Evolutionary conservation across 768 basidiomycete genomes (phyloP), one percentile per base, ranked within the genome.

Genomic region (Mycena venus): DNA sequence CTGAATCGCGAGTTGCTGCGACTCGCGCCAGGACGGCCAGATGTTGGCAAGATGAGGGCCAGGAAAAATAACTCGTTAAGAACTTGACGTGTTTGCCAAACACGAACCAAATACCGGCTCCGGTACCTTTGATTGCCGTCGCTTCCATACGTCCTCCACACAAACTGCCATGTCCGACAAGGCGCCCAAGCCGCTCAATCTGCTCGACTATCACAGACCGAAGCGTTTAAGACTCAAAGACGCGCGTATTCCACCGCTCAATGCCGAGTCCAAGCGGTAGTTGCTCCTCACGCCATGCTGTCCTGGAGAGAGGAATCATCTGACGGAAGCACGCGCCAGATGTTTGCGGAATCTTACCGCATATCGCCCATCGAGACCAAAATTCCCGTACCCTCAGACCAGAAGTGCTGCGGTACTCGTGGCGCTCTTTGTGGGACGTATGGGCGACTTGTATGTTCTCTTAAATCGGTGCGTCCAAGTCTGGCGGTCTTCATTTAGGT

Each of bases 391-490:
- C 60, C 94, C 94, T 0, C 86, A 90, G 19, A 87, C 90, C 8
- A 83, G 89, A 61, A 88, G 89, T 65, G 93, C 95, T 0, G 94
- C 94, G 0, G 95, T 96, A 0, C 88, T 96, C 12, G 93, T 96
- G 0, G 94, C 95, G 17, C 79, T 98, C 59, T 98, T 98, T 73
- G 91, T 96, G 2, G 96, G 96, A 0, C 86, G 96, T 10, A 86
- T 88, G 38, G 96, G 96, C 6, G 95, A 97, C 76, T 79, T 98
- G 29, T 95, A 96, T 77, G 96, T 97, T 5, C 32, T 68, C 0
- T 29, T 97, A n/a, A 95, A 91, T 78, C 87, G 92, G 95, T 94
- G 79, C 79, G 93, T 85, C n/a, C n/a, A 67, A 70, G 71, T 79
- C 17, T 3, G 10, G n/a, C n/a, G n/a, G n/a, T n/a, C n/a, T n/a